Evolutionary conservation across 2,329 filamentous ascomycete species (phyloP).

Genomic region (Xylaria sp.): DNA sequence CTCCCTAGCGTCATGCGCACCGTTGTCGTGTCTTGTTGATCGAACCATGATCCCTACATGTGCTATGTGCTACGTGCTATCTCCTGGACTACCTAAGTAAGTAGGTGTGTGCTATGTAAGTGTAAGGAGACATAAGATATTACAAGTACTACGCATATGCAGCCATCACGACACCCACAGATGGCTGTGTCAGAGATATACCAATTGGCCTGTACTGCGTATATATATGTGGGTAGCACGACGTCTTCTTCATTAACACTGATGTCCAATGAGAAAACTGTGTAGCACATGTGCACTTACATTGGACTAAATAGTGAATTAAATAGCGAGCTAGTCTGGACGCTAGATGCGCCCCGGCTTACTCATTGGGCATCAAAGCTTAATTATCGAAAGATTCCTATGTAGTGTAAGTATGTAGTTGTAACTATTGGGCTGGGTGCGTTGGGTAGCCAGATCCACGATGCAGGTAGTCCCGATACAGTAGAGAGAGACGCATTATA

Average conservation of each 20-base stretch:
- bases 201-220: not conserved
- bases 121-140: not conserved
- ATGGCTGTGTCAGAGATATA: not conserved
- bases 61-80: too few species aligned
- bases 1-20: not conserved
- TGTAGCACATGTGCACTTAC: not conserved
- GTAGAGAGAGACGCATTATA: too few species aligned
- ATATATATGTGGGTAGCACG: not conserved
- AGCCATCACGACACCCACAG: not conserved
- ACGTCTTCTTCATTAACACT: not conserved
- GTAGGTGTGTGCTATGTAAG: too few species aligned
- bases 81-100: too few species aligned
- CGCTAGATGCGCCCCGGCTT: not conserved
- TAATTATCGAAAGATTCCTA: not conserved
- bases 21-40: not conserved
- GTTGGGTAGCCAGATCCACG: not conserved
- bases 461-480: not conserved
- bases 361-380: not conserved
- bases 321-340: not conserved
- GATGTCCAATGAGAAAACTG: not conserved
- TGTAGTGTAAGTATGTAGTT: not conserved
- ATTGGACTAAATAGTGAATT: not conserved
- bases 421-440: too few species aligned
- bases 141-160: not conserved
- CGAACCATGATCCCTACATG: not conserved